Evolutionary conservation across 768 basidiomycete species (phyloP).

Genomic region (Dictyophora rubrovolvata): DNA sequence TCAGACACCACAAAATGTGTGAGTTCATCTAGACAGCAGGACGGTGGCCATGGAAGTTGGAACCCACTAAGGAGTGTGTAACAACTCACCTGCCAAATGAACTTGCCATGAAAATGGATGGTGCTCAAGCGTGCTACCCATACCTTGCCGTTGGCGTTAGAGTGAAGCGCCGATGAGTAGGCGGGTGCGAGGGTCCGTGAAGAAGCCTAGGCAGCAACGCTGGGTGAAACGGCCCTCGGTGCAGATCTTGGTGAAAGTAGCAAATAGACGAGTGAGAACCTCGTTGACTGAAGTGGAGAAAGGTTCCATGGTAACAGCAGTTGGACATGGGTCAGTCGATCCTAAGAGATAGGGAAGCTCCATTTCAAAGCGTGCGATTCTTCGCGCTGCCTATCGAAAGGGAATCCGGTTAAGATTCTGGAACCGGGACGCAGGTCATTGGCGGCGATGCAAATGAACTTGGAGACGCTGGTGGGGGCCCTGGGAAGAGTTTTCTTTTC

Average conservation of each 20-base stretch:
- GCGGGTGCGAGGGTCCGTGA: slow-evolving; percentile 64
- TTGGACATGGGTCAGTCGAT: too few species aligned
- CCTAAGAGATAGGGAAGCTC: slow-evolving; percentile 71
- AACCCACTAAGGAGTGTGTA: slow-evolving; percentile 82
- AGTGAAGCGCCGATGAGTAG: slow-evolving; percentile 60
- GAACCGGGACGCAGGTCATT: too few species aligned
- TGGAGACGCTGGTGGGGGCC: too few species aligned
- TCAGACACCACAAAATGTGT: slow-evolving; percentile 77
- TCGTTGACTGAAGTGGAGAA: slow-evolving; percentile 85
- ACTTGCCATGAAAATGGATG: slow-evolving; percentile 89
- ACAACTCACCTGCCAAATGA: slow-evolving; percentile 86
- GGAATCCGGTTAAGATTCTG: too few species aligned
- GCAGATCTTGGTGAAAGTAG: slow-evolving; percentile 85
- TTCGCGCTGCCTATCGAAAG: too few species aligned
- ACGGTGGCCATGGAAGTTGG: slow-evolving; percentile 81
- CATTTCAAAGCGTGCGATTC: slow-evolving; percentile 58
- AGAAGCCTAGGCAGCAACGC: slow-evolving; percentile 71
- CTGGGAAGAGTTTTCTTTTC: too few species aligned
- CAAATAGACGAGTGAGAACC: slow-evolving; percentile 82
- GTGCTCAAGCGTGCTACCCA: slow-evolving; percentile 81
- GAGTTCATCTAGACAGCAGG: slow-evolving; percentile 78
- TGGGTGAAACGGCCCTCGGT: slow-evolving; percentile 70
- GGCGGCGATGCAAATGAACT: too few species aligned
- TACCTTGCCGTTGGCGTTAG: slow-evolving; percentile 60
- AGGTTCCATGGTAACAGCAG: slow-evolving; percentile 82